Evolutionary conservation across 2,329 filamentous ascomycete species (phyloP).

Genomic region (Paecilomyces sp.): DNA sequence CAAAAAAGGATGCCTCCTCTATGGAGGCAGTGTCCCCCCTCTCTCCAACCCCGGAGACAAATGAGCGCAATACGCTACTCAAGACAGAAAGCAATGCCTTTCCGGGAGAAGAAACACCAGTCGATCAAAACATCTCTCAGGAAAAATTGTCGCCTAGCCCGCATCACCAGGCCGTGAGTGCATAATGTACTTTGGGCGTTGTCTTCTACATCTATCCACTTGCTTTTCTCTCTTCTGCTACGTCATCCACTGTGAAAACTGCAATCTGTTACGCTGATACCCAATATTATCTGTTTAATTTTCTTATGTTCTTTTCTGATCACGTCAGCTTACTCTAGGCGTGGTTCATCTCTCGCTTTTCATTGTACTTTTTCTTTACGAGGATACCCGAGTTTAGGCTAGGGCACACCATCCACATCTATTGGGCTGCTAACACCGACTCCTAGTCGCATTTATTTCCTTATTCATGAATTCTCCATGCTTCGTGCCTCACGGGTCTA

Average conservation of each 20-base stretch:
- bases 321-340: not conserved
- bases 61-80: not conserved
- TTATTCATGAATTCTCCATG: not conserved
- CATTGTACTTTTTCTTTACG: not conserved
- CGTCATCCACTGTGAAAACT: slow-evolving; percentile 2
- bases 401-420: not conserved
- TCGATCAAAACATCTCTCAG: slow-evolving; percentile 8
- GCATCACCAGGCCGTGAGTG: slow-evolving; percentile 20
- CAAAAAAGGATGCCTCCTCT: not conserved
- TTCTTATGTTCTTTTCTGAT: not conserved
- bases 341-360: not conserved
- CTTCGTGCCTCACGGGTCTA: not conserved
- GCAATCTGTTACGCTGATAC: slow-evolving; percentile 8
- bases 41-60: slow-evolving; percentile 1
- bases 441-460: not conserved
- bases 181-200: slow-evolving; percentile 6
- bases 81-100: slow-evolving; percentile 2
- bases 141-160: slow-evolving; percentile 14
- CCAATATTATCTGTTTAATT: not conserved
- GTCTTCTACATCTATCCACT: slow-evolving; percentile 1
- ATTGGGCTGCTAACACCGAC: not conserved
- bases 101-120: slow-evolving; percentile 1
- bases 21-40: not conserved
- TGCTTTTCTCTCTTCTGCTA: slow-evolving; percentile 7
- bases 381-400: not conserved